Evolutionary conservation across 208 protist species (phyloP), one percentile per base, ranked within the genome.

Genomic region (Naegleria fowleri): DNA sequence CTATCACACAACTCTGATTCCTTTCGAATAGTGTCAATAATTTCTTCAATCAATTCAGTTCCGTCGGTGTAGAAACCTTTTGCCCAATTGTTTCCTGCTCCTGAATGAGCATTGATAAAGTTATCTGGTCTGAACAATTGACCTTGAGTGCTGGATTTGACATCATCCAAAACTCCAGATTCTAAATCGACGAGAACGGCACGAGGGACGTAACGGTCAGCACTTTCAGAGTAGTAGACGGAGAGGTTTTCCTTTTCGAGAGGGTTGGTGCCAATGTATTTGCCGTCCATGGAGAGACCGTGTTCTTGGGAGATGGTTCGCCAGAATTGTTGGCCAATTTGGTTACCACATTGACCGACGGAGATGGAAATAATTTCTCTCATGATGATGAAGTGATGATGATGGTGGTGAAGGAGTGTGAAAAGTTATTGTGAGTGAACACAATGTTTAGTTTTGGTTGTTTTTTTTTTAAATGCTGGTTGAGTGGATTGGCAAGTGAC

Each of bases 41-140:
- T 91, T 19, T 76, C 48, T 67, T 97, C 95, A 76, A 96, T 92
- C 0, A 97, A 58, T 67, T 96, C 94, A 90, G 93, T 88, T 29
- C 95, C 95, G 33, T 97, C 95, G n/a, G 94, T 96, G 91, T 97
- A 97, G 89, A 96, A 92, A 75, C 94, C 95, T 91, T 97, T 96
- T 36, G 95, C 95, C 94, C 94, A 97, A 92, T 97, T 97, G 93
- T 97, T 97, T 75, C 94, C 94, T 33, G 91, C 86, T 55, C 90
- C 75, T 51, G 16, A 52, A 79, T 95, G 67, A 40, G 94, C 94
- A 88, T 94, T 93, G 48, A 97, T 91, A 85, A 96, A 95, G 58
- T 96, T 95, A 84, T 96, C 93, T 52, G 95, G 95, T 67, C 90
- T 87, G 91, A 96, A 97, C 22, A 97, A 83, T 88, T 93, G 43